Percentiles rank a stretch among this genome's conserved stretches.
Conservation (phyloP, 768 basidiomycete genomes). For the Macrolepiota fuliginosa region DNA sequence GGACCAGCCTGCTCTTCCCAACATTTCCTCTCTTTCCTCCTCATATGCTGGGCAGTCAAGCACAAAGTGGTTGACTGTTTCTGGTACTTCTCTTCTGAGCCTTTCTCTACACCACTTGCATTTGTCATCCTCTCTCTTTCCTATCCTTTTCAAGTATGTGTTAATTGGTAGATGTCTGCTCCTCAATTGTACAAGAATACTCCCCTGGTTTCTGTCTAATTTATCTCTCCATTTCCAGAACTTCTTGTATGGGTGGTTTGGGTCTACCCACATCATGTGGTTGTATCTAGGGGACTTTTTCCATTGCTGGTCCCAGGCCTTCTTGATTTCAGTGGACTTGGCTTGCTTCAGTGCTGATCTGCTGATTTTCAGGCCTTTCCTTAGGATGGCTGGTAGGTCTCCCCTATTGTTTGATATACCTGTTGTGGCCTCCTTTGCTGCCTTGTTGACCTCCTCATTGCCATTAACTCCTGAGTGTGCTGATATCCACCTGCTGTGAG, state of each 20-base stretch:
- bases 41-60: slow-evolving; percentile 9
- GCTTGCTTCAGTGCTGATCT: slow-evolving; percentile 16
- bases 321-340: slow-evolving; percentile 11
- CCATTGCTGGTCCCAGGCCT: slow-evolving; percentile 9
- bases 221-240: slow-evolving; percentile 12
- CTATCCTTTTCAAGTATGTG: slow-evolving; percentile 5
- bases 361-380: slow-evolving; percentile 12
- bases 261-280: too few species aligned
- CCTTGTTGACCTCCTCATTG: too few species aligned
- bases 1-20: neutral
- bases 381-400: too few species aligned
- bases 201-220: neutral
- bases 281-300: slow-evolving; percentile 6
- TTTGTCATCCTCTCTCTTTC: too few species aligned
- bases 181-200: slow-evolving; percentile 27
- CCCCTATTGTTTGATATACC: slow-evolving; percentile 11
- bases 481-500: slow-evolving; percentile 1
- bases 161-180: slow-evolving; percentile 28
- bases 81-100: too few species aligned
- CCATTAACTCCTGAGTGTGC: too few species aligned
- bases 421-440: slow-evolving; percentile 25
- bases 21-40: neutral
- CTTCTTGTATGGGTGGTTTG: slow-evolving; percentile 16
- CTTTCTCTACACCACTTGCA: slow-evolving; percentile 3
- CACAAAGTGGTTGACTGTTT: slow-evolving; percentile 10